Conservation (phyloP, 1,284 basidiomycete species). For the Pseudozyma sp. region DNA sequence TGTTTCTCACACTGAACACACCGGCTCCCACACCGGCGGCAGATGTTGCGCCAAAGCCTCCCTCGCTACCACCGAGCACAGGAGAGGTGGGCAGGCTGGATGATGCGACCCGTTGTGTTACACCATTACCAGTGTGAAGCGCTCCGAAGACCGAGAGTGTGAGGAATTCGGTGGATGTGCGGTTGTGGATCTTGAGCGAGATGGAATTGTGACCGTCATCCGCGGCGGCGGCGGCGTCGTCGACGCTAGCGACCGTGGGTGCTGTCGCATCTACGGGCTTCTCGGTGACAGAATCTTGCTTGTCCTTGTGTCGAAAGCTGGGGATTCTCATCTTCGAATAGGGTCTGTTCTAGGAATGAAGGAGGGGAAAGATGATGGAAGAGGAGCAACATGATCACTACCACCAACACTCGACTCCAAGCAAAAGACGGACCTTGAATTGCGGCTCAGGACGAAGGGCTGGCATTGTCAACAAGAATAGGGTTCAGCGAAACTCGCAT, state of each 20-base stretch:
- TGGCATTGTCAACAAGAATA: not conserved
- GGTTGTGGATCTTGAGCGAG: conserved; percentile 32
- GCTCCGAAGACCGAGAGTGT: conserved; percentile 36
- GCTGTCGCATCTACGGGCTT: conserved; percentile 3
- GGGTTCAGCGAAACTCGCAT: not conserved
- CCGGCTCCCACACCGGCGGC: not conserved
- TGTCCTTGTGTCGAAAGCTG: conserved; percentile 19
- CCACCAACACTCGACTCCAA: not conserved
- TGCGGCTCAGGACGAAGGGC: no score
- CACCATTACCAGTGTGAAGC: conserved; percentile 15
- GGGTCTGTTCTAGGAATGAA: no score
- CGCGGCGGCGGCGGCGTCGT: not conserved
- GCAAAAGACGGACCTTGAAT: not conserved
- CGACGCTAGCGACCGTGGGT: not conserved
- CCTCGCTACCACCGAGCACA: conserved; percentile 1
- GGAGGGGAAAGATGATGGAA: not conserved
- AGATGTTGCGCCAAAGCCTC: not conserved
- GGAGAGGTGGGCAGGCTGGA: conserved; percentile 23
- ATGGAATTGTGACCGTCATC: conserved; percentile 26
- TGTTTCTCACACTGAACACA: conserved; percentile 28
- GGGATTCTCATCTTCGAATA: conserved; percentile 22
- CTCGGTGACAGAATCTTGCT: conserved; percentile 17
- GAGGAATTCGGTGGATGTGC: conserved; percentile 27
- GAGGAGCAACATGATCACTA: not conserved
- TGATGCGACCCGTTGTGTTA: conserved; percentile 14